Percentiles rank a stretch among this genome's conserved stretches.
Conservation (phyloP, 108 stramenopile genomes). For the Nitzschia sp. region DNA sequence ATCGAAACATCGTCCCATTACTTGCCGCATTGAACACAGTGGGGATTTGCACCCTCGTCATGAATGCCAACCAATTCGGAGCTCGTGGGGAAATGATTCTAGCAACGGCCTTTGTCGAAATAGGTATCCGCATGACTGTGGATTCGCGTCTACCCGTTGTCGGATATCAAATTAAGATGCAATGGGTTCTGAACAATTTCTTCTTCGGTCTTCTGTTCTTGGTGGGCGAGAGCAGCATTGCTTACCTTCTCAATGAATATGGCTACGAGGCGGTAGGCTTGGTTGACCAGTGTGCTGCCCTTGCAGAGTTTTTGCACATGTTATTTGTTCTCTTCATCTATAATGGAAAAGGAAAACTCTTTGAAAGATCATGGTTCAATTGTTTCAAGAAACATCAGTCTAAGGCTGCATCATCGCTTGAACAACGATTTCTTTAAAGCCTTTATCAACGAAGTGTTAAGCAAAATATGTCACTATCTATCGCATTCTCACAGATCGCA, state of each 20-base stretch:
- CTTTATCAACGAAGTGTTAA: too few relatives aligned
- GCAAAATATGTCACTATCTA: too few relatives aligned
- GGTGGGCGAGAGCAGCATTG: conserved; percentile 20
- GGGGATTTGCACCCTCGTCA: conserved; percentile 28
- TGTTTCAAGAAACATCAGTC: not conserved
- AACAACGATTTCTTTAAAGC: too few relatives aligned
- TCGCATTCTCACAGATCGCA: too few relatives aligned
- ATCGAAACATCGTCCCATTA: conserved; percentile 58
- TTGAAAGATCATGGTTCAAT: not conserved
- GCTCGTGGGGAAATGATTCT: conserved; percentile 34
- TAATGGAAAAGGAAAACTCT: not conserved
- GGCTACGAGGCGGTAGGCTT: not conserved
- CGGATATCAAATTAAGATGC: conserved; percentile 60
- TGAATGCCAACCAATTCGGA: conserved; percentile 41
- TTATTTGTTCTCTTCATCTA: not conserved
- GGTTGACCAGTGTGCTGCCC: not conserved
- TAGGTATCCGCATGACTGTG: conserved; percentile 50
- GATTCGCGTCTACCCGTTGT: conserved; percentile 46
- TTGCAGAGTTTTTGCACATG: not conserved
- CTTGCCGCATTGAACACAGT: conserved; percentile 46
- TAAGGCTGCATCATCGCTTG: too few relatives aligned
- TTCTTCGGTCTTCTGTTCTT: conserved; percentile 39
- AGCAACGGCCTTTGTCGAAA: conserved; percentile 50
- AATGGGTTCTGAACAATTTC: conserved; percentile 45
- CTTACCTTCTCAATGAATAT: not conserved